Conservation (phyloP, 1,139 yeast genomes). For the Pichia sp. region DNA sequence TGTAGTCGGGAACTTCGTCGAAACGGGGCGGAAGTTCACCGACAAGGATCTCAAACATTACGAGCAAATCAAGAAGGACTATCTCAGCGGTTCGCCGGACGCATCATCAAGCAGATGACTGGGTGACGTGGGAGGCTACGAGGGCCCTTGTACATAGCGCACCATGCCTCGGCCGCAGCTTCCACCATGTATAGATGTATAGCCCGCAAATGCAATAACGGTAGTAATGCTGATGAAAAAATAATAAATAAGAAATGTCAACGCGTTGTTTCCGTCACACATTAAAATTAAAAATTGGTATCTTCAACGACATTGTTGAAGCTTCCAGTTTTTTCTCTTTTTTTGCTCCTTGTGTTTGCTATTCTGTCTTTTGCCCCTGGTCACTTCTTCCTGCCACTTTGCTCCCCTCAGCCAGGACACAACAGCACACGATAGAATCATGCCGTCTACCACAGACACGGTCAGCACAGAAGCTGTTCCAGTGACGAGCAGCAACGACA, state of each 20-base stretch:
- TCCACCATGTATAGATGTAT: background rate
- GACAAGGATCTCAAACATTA: conserved; percentile 26
- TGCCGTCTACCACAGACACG: background rate
- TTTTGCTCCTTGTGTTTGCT: background rate
- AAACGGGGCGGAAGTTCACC: conserved; percentile 22
- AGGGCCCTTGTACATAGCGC: background rate
- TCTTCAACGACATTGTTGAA: background rate
- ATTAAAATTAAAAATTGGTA: background rate
- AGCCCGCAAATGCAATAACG: background rate
- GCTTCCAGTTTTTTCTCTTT: background rate
- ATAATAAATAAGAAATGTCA: background rate
- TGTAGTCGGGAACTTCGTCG: conserved; percentile 53
- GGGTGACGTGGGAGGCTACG: too few relatives aligned
- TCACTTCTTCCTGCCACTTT: background rate
- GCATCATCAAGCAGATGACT: background rate
- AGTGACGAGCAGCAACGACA: background rate
- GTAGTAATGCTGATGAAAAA: background rate
- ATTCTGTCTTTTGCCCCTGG: background rate
- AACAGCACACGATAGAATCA: background rate
- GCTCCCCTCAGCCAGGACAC: background rate
- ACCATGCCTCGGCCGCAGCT: background rate
- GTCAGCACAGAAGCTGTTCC: background rate
- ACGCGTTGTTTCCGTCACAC: background rate
- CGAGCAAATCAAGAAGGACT: conserved; percentile 26
- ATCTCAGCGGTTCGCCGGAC: conserved; percentile 13